A percentile compares a stretch with the other conserved stretches of the same genome.
Evolutionary conservation across 2,329 filamentous ascomycete species (phyloP).

Genomic region (Ophiocordyceps robertsii): DNA sequence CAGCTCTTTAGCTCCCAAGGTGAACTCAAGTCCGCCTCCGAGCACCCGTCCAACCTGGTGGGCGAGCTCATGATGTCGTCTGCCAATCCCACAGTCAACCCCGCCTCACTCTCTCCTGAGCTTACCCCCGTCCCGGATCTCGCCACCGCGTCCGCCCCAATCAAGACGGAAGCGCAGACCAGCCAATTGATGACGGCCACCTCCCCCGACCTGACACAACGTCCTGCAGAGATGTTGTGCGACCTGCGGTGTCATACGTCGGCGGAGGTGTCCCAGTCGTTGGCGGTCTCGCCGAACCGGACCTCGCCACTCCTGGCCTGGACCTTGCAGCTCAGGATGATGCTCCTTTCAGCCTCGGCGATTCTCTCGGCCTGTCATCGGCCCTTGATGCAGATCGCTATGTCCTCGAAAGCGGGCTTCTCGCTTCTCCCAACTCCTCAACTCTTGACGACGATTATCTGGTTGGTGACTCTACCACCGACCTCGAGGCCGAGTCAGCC

Average conservation of each 20-base stretch:
- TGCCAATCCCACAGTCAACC: conserved; percentile 41
- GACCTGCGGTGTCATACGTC: conserved; percentile 99
- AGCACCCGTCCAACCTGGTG: conserved; percentile 19
- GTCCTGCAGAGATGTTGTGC: conserved; percentile 99
- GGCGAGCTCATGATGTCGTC: conserved; percentile 27
- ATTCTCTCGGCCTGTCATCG: conserved; percentile 56
- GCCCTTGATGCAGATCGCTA: conserved; percentile 60
- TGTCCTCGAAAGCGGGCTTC: conserved; percentile 63
- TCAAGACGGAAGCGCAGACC: conserved; percentile 9
- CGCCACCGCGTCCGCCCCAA: neutral
- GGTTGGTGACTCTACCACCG: conserved; percentile 43
- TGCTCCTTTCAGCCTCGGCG: conserved; percentile 54
- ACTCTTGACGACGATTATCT: conserved; percentile 55
- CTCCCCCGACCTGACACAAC: conserved; percentile 94
- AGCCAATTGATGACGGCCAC: conserved; percentile 17
- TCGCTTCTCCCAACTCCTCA: conserved; percentile 57
- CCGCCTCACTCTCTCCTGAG: conserved; percentile 46
- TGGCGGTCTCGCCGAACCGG: conserved; percentile 27
- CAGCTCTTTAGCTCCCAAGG: conserved; percentile 41
- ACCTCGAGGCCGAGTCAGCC: conserved; percentile 25
- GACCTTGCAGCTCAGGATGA: conserved; percentile 42
- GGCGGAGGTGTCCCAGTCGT: conserved; percentile 44
- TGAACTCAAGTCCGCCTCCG: conserved; percentile 15
- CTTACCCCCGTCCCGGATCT: conserved; percentile 37
- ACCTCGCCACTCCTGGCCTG: conserved; percentile 26